Percentiles rank a stretch among this genome's conserved stretches.
phyloP scores from a whole-genome alignment of 345 rosid genomes.

The Raphanus sativus region DNA sequence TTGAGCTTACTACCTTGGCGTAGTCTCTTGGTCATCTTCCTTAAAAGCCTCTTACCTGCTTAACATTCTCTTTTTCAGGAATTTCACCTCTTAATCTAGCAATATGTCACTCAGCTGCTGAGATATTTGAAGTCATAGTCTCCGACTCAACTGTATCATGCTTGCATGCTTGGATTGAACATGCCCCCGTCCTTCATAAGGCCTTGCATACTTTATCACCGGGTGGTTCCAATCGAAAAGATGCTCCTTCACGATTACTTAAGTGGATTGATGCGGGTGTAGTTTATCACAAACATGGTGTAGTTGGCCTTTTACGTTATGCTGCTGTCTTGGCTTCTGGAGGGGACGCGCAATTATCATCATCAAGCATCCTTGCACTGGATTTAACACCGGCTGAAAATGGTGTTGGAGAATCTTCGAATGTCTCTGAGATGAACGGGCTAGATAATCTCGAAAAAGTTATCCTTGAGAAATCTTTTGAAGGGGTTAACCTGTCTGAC shows the following conservation, averaged over 20 bases:
- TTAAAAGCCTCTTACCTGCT: slow-evolving; percentile 32
- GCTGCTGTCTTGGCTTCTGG: slow-evolving; percentile 90
- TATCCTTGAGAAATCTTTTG: slow-evolving; percentile 75
- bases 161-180: slow-evolving; percentile 81
- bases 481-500: slow-evolving; percentile 80
- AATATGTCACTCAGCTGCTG: slow-evolving; percentile 93
- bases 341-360: slow-evolving; percentile 84
- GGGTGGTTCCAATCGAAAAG: slow-evolving; percentile 94
- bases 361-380: slow-evolving; percentile 68
- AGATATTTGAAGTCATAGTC: slow-evolving; percentile 89
- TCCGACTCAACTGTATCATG: slow-evolving; percentile 89
- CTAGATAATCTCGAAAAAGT: slow-evolving; percentile 89
- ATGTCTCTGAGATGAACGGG: slow-evolving; percentile 67
- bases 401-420: slow-evolving; percentile 61
- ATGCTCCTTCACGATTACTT: slow-evolving; percentile 85
- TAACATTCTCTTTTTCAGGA: slow-evolving; percentile 55
- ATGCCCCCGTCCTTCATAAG: slow-evolving; percentile 83
- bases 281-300: slow-evolving; percentile 90
- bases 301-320: slow-evolving; percentile 86
- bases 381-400: slow-evolving; percentile 77
- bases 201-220: slow-evolving; percentile 88
- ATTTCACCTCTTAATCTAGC: slow-evolving; percentile 89
- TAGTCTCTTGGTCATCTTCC: slow-evolving; percentile 26
- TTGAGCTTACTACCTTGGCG: slow-evolving; percentile 18
- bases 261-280: slow-evolving; percentile 96